Evolutionary conservation across 2,329 filamentous ascomycete genomes (phyloP), one percentile per base, ranked within the genome.

Genomic region (Pyrenochaeta sp.): DNA sequence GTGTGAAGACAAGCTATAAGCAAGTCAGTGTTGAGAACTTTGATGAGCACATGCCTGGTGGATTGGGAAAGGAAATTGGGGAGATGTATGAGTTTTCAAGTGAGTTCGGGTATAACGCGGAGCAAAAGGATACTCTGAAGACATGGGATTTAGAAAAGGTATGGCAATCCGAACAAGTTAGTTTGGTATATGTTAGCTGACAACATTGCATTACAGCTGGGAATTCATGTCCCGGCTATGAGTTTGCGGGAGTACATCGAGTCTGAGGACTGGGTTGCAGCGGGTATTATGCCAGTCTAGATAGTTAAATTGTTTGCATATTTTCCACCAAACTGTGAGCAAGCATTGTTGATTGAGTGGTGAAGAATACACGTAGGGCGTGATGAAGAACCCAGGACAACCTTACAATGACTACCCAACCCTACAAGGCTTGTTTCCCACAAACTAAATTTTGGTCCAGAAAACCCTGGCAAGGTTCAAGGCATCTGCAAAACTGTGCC

Each of bases 81-180:
- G 66, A 75, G 31, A 71, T 67, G 54, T 65, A 54, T 7, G 51
- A 61, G 17, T 71, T 68, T 12, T 66, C 67, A 51, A 60, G 54
- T 4, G 64, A 73, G 23, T 72, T 63, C 51, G 73, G 69, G 2
- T 76, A 72, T 52, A 67, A 73, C 56, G 73, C 71, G 1, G 53
- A 60, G 7, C 68, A 75, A 17, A 20, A 37, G 15, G 44, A 52
- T n/a, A 53, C 57, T 3, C 33, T 61, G 31, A 60, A 52, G 37
- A 47, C 32, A 1, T 55, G 51, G 53, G 49, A 60, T 32, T 33
- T 58, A 30, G 42, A 60, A 27, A 52, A 60, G 46, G 60, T 61
- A 46, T 9, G 10, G 49, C 47, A 12, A 4, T 18, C 18, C 2
- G 15, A n/a, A 14, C 1, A 11, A 12, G 14, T 12, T 43, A 2